Evolutionary conservation across 805 yeast genomes (phyloP).

Genomic region (Nakazawaea wickerhamii): DNA sequence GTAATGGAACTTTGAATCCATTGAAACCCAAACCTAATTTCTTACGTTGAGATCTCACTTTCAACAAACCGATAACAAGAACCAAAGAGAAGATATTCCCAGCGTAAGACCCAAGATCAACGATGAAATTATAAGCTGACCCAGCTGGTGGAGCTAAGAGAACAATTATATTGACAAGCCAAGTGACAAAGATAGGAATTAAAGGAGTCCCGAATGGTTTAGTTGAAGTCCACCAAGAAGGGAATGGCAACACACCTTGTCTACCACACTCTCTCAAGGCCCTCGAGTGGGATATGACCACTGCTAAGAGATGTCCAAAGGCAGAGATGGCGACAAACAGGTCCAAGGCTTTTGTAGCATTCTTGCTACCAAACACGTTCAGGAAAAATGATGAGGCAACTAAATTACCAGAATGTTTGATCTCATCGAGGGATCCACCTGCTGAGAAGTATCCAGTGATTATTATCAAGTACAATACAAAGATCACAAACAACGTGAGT

Average conservation of each 20-base stretch:
- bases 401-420: constrained; percentile 27
- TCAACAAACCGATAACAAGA: constrained; percentile 35
- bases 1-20: constrained; percentile 30
- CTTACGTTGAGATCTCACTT: constrained; percentile 31
- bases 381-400: constrained; percentile 27
- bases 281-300: constrained; percentile 45
- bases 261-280: constrained; percentile 45
- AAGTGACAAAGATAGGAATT: constrained; percentile 38
- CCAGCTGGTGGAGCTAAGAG: constrained; percentile 43
- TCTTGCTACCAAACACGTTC: constrained; percentile 27
- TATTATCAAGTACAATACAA: constrained; percentile 27
- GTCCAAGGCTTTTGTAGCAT: constrained; percentile 40
- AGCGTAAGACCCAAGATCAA: constrained; percentile 42
- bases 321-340: constrained; percentile 45
- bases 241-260: constrained; percentile 44
- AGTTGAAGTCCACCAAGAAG: constrained; percentile 37
- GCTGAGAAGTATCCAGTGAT: constrained; percentile 33
- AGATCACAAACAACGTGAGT: constrained; percentile 26
- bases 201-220: constrained; percentile 42
- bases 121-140: constrained; percentile 41
- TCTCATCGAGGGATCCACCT: constrained; percentile 18
- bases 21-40: constrained; percentile 27
- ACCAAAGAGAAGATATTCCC: constrained; percentile 39
- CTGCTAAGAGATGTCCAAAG: constrained; percentile 43
- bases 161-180: constrained; percentile 40